Percentiles rank a stretch among this genome's conserved stretches.
phyloP scores from a whole-genome alignment of 1,284 basidiomycete species.

The Cutaneotrichosporon sp. region DNA sequence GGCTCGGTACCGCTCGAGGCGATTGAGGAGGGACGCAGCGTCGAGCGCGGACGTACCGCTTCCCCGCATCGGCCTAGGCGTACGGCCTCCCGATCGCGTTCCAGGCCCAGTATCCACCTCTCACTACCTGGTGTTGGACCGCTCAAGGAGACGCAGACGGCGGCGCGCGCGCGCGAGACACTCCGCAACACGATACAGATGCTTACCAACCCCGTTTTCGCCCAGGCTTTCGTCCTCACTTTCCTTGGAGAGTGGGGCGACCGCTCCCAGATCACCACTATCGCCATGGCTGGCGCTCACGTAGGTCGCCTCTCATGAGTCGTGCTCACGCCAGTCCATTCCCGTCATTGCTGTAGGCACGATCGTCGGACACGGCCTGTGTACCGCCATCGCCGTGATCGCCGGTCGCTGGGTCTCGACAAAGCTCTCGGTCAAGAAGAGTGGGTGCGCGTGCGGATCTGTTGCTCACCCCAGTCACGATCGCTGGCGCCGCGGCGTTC shows the following conservation, averaged over 20 bases:
- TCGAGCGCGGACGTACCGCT: neutral
- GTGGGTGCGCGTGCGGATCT: slow-evolving; percentile 52
- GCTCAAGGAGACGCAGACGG: slow-evolving; percentile 4
- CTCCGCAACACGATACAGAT: slow-evolving; percentile 55
- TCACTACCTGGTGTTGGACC: slow-evolving; percentile 6
- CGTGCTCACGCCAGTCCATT: slow-evolving; percentile 54
- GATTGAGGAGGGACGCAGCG: slow-evolving; percentile 35
- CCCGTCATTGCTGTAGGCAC: slow-evolving; percentile 84
- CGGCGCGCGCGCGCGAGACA: slow-evolving; percentile 6
- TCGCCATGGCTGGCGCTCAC: slow-evolving; percentile 91
- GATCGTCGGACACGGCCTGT: slow-evolving; percentile 78
- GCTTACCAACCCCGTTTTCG: slow-evolving; percentile 85
- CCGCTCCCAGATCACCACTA: slow-evolving; percentile 93
- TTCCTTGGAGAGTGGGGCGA: slow-evolving; percentile 99
- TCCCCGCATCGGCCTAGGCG: neutral
- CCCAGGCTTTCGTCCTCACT: slow-evolving; percentile 89
- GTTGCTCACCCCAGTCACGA: slow-evolving; percentile 59
- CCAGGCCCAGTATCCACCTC: slow-evolving; percentile 5
- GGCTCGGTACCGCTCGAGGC: slow-evolving; percentile 34
- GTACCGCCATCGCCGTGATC: slow-evolving; percentile 83
- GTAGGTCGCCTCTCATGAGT: slow-evolving; percentile 53
- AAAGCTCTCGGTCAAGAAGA: slow-evolving; percentile 90
- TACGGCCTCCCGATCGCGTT: neutral
- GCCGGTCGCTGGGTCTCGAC: slow-evolving; percentile 87
- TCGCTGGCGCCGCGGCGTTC: slow-evolving; percentile 76